Evolutionary conservation across 2,329 filamentous ascomycete genomes (phyloP), one percentile per base, ranked within the genome.

Genomic region (Epichloe gansuensis): DNA sequence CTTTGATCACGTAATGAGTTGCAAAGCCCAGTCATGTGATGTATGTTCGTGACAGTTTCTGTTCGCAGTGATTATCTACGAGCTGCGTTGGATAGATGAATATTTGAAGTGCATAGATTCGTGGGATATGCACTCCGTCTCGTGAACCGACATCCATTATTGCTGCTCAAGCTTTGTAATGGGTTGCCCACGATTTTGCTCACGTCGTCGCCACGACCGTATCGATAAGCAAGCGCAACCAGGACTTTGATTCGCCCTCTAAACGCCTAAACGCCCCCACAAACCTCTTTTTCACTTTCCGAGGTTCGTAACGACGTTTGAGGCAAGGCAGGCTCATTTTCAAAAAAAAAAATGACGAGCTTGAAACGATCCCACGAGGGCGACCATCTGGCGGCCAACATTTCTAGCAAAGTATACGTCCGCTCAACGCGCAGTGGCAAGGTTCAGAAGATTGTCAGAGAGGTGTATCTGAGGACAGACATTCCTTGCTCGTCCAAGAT

Each of bases 361-460:
- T 73, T 85, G 55, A 85, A 85, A 65, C 68, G 81, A 63, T 72
- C 74, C 8, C 64, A 74, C 45, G 74, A 73, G 27, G 67, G 71
- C 27, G 77, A 80, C 51, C 70, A 76, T 11, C 66, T 74, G 54
- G 77, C 82, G 34, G 75, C 84, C 46, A 95, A 86, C 64, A 85
- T 97, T 58, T 91, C 89, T 35, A 96, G 86, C 78, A 98, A 97
- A 72, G 82, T 94, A 61, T 98, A 94, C 65, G 87, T 98, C 57
- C 81, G 93, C 55, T 96, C 93, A 27, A 95, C 91, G 47, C 90
- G 88, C 70, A 93, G 83, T 68, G 93, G 93, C 69, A 96, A 96
- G 73, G 91, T 97, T 54, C 93, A 97, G 69, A 98, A 98, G 76
- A 94, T 98, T 64, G 93, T 98, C 59, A 83, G 90, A 63, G 93